Percentiles rank a stretch among this genome's conserved stretches.
These are phyloP conservation scores for Helminthosporium solani DNA, from an alignment of 2,329 filamentous ascomycete species.

Conservation along the genomic window DNA sequence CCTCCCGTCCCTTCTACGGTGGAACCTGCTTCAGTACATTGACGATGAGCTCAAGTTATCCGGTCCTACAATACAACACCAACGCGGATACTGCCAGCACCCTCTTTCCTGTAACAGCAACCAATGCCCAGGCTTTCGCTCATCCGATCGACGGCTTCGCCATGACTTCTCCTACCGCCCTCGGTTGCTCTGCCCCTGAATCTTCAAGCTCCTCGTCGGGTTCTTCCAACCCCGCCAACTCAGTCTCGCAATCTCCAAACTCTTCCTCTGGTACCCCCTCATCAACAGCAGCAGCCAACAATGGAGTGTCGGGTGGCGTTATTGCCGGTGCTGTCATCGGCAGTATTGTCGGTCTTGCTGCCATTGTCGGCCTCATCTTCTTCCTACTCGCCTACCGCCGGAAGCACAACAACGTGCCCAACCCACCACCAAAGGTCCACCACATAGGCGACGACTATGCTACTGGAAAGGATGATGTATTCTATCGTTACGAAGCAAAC, in stretches of 20 bases:
- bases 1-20: conserved; percentile 25
- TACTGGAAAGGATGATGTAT: conserved; percentile 1
- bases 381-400: conserved; percentile 15
- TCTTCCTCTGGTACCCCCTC: background rate
- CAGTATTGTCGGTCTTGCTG: conserved; percentile 16
- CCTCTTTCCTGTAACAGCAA: conserved; percentile 7
- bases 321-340: conserved; percentile 27
- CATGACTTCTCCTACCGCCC: conserved; percentile 5
- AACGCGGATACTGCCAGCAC: conserved; percentile 14
- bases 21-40: conserved; percentile 30
- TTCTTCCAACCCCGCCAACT: background rate
- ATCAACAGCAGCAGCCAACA: background rate
- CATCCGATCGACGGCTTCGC: conserved; percentile 33
- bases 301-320: conserved; percentile 14
- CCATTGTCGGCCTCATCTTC: conserved; percentile 16
- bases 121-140: conserved; percentile 23
- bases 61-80: conserved; percentile 19
- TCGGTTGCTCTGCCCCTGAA: conserved; percentile 19
- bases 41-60: conserved; percentile 13
- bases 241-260: background rate
- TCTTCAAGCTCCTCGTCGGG: background rate
- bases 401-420: conserved; percentile 2
- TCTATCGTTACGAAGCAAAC: background rate
- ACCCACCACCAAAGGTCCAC: conserved; percentile 6
- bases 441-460: conserved; percentile 10